Conservation (phyloP, 2,329 filamentous ascomycete species). For the Ceratocystis cacaofunesta region DNA sequence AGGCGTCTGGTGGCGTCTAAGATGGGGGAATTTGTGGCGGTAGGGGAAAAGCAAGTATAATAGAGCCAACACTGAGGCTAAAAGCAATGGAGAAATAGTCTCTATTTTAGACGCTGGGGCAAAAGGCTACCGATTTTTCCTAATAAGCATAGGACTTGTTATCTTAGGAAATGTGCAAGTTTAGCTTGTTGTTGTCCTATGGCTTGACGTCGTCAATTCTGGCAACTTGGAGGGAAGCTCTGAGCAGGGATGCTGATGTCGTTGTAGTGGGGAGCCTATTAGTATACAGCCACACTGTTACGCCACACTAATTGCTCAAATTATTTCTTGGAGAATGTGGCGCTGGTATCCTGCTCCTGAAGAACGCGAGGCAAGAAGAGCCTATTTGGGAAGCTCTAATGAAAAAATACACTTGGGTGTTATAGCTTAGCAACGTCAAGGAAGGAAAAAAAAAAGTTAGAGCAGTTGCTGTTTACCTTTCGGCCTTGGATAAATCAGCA, state of each 20-base stretch:
- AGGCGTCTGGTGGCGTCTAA: not conserved
- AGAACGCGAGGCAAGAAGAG: conserved; percentile 9
- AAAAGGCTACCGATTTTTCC: not conserved
- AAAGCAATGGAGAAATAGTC: not conserved
- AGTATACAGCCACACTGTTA: not conserved
- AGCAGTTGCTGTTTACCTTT: not conserved
- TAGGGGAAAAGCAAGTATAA: not conserved
- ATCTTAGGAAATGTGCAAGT: not conserved
- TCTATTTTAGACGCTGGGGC: not conserved
- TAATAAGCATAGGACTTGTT: not conserved
- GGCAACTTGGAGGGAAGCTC: not conserved
- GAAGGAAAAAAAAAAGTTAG: not conserved
- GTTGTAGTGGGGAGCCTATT: not conserved
- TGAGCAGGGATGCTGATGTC: not conserved
- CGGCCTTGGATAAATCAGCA: not conserved
- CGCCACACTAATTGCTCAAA: not conserved
- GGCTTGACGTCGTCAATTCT: conserved; percentile 2
- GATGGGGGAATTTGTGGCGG: not conserved
- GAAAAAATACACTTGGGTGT: not conserved
- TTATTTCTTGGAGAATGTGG: conserved; percentile 4
- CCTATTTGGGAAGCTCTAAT: not conserved
- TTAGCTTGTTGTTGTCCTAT: not conserved
- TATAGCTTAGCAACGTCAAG: not conserved
- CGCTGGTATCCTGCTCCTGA: not conserved
- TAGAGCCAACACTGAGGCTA: not conserved